Evolutionary conservation across 768 basidiomycete species (phyloP).

Genomic region (Dentipellis fragilis): DNA sequence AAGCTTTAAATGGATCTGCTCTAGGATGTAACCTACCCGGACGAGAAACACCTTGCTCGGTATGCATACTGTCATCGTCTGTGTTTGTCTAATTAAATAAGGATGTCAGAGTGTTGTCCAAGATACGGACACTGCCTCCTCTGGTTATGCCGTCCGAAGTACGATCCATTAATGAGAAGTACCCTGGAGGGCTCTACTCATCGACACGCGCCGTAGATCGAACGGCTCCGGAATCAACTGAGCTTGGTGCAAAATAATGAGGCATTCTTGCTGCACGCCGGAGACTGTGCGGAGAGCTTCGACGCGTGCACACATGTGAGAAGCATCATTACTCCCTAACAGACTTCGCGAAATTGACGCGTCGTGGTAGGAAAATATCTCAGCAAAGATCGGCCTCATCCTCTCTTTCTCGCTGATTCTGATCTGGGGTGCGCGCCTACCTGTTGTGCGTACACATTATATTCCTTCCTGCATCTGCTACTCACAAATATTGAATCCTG

Average conservation of each 20-base stretch:
- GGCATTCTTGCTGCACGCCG: conserved; percentile 92
- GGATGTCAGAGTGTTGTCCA: conserved; percentile 54
- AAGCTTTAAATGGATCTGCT: neutral
- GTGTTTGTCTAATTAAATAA: neutral
- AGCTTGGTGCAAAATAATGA: conserved; percentile 73
- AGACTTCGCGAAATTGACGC: neutral
- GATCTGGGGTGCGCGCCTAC: conserved; percentile 86
- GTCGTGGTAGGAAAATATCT: conserved; percentile 71
- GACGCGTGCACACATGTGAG: conserved; percentile 80
- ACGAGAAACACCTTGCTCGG: conserved; percentile 50
- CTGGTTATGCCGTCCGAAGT: conserved; percentile 93
- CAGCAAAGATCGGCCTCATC: conserved; percentile 82
- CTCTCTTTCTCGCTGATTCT: conserved; percentile 93
- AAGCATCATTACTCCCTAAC: conserved; percentile 5
- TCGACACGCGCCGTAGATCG: conserved; percentile 40
- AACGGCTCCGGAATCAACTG: conserved; percentile 74
- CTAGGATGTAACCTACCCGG: conserved; percentile 65
- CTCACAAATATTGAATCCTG: no score
- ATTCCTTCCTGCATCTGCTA: no score
- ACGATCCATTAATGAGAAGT: conserved; percentile 10
- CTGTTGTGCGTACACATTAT: conserved; percentile 53
- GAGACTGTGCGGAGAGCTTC: conserved; percentile 96
- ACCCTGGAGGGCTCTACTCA: neutral
- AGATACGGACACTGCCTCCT: conserved; percentile 74
- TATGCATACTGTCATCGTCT: conserved; percentile 18